A percentile compares a stretch with the other conserved stretches of the same genome.
These are phyloP conservation scores for Colletotrichum filicis DNA, from an alignment of 2,329 filamentous ascomycete species.

Conservation along the genomic window DNA sequence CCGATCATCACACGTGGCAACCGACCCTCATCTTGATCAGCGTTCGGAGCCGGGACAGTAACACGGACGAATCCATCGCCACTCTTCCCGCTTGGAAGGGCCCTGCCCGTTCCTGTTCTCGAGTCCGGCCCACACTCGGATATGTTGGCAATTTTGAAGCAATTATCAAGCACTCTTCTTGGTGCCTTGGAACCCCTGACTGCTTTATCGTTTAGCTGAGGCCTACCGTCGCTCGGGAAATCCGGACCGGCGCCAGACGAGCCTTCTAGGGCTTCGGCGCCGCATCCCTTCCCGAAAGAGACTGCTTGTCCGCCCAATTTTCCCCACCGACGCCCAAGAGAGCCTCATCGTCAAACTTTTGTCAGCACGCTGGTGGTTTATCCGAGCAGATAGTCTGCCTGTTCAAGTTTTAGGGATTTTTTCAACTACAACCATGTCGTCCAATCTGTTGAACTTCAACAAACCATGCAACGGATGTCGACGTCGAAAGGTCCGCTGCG, in stretches of 20 bases:
- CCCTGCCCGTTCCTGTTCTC: not conserved
- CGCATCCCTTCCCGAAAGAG: constrained; percentile 4
- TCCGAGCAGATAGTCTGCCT: constrained; percentile 14
- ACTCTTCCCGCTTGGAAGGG: not conserved
- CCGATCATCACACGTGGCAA: not conserved
- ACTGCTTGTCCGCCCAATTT: not conserved
- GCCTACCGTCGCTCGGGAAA: not conserved
- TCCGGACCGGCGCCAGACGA: constrained; percentile 1
- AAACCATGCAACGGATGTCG: constrained; percentile 31
- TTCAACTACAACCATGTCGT: constrained; percentile 12
- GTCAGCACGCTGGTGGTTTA: constrained; percentile 1
- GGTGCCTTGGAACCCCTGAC: not conserved
- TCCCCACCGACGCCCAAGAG: not conserved
- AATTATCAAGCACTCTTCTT: not conserved
- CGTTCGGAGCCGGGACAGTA: not conserved
- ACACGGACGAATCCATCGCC: not conserved
- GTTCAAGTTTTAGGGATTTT: not conserved
- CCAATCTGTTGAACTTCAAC: constrained; percentile 19
- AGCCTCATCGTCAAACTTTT: not conserved
- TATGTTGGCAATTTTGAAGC: not conserved
- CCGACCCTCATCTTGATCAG: not conserved
- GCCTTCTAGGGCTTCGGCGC: constrained; percentile 14
- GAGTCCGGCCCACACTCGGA: not conserved
- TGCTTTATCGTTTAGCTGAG: not conserved
- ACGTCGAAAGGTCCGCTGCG: constrained; percentile 32